phyloP scores from a whole-genome alignment of 2,329 filamentous ascomycete species.

The Parastagonospora avenae region DNA sequence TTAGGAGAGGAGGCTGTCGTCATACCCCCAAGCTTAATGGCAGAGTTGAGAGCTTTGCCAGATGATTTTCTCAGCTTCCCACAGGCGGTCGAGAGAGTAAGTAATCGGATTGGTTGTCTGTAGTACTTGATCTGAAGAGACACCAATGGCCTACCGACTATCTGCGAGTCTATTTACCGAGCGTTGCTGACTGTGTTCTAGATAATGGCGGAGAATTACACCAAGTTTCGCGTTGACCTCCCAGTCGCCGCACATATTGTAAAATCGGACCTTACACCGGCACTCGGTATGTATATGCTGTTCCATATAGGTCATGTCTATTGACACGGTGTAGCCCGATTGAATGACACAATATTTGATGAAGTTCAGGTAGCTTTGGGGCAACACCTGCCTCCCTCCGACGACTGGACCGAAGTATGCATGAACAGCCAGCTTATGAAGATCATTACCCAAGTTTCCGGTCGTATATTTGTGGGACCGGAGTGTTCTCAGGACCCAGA shows the following conservation, averaged over 20 bases:
- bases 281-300: no score
- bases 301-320: no score
- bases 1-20: conserved; percentile 32
- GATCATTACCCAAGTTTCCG: conserved; percentile 42
- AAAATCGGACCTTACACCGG: conserved; percentile 42
- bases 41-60: conserved; percentile 38
- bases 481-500: conserved; percentile 35
- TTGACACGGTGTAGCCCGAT: no score
- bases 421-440: conserved; percentile 34
- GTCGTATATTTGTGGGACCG: conserved; percentile 40
- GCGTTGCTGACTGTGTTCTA: conserved; percentile 18
- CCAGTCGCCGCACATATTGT: conserved; percentile 25
- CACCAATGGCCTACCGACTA: no score
- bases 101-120: no score
- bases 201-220: conserved; percentile 41
- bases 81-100: conserved; percentile 29
- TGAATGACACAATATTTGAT: conserved; percentile 33
- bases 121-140: no score
- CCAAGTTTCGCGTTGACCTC: conserved; percentile 26
- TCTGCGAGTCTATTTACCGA: neutral
- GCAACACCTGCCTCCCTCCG: conserved; percentile 32
- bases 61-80: conserved; percentile 42
- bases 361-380: conserved; percentile 36
- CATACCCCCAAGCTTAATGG: conserved; percentile 32
- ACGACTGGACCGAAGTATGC: conserved; percentile 39